Conservation (phyloP, 2,329 filamentous ascomycete species). For the Catunica adiposa region DNA sequence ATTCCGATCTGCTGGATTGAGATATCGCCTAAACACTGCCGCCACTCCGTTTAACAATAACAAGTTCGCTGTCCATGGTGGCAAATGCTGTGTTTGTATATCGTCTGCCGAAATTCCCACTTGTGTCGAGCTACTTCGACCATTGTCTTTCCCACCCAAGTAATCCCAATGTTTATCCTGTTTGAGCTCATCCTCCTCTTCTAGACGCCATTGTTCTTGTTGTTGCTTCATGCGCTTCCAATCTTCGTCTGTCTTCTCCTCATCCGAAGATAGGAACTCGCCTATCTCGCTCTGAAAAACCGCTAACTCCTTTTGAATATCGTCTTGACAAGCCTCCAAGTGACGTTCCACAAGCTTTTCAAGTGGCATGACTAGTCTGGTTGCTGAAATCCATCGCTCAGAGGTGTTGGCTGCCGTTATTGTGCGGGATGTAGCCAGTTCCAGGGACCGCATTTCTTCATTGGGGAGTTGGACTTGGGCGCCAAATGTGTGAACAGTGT, state of each 20-base stretch:
- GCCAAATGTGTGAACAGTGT: neutral
- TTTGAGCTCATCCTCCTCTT: conserved; percentile 1
- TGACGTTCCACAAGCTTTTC: conserved; percentile 7
- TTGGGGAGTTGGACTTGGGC: neutral
- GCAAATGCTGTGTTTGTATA: conserved; percentile 6
- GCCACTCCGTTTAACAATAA: conserved; percentile 4
- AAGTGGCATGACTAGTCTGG: neutral
- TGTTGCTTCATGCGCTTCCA: neutral
- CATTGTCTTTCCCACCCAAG: neutral
- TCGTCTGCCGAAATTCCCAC: neutral
- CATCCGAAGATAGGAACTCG: neutral
- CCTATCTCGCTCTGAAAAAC: neutral
- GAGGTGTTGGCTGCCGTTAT: neutral
- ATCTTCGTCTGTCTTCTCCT: neutral
- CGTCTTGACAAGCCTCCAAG: neutral
- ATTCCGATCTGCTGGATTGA: conserved; percentile 1
- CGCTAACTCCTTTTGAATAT: conserved; percentile 2
- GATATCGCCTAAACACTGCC: conserved; percentile 4
- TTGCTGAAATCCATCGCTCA: neutral
- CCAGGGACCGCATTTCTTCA: neutral
- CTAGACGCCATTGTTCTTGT: neutral
- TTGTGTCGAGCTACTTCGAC: neutral
- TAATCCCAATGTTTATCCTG: conserved; percentile 8
- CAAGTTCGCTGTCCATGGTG: conserved; percentile 9
- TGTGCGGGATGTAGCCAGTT: neutral